Evolutionary conservation across 768 basidiomycete species (phyloP).

Genomic region (Fomitopsis pulvina): DNA sequence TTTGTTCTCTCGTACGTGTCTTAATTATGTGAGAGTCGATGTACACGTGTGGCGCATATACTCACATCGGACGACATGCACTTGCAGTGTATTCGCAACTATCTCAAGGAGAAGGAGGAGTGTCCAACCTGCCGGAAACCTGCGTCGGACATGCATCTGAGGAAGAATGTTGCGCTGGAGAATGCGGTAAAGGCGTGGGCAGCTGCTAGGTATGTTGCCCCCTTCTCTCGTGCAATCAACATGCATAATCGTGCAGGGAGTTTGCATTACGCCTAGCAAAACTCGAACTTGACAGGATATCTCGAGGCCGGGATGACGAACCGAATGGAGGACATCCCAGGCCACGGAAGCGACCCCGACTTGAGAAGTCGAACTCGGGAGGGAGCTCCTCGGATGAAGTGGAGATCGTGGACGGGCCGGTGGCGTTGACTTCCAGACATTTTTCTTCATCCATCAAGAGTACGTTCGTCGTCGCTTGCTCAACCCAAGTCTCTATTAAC

Average conservation of each 20-base stretch:
- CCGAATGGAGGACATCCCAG: background rate
- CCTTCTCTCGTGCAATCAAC: too few species aligned
- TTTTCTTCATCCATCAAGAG: background rate
- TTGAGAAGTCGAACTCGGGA: conserved; percentile 20
- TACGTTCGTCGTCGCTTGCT: background rate
- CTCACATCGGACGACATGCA: background rate
- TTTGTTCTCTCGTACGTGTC: conserved; percentile 65
- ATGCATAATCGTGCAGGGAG: conserved; percentile 3
- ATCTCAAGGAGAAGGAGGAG: conserved; percentile 50
- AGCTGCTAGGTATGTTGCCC: conserved; percentile 46
- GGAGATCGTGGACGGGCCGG: conserved; percentile 5
- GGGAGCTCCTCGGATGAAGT: conserved; percentile 8
- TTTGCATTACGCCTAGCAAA: conserved; percentile 11
- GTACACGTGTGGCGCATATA: background rate
- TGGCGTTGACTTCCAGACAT: background rate
- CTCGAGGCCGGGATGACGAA: conserved; percentile 3
- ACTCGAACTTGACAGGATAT: conserved; percentile 3
- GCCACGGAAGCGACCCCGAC: conserved; percentile 1
- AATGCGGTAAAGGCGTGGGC: conserved; percentile 69
- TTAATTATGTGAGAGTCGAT: background rate
- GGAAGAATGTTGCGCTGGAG: conserved; percentile 66
- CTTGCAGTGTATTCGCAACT: conserved; percentile 63
- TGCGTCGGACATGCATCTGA: conserved; percentile 53
- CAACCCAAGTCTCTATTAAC: background rate
- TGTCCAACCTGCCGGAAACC: conserved; percentile 68